A percentile compares a stretch with the other conserved stretches of the same genome.
phyloP scores from a whole-genome alignment of 257 asterid species.

The Penstemon davidsonii region DNA sequence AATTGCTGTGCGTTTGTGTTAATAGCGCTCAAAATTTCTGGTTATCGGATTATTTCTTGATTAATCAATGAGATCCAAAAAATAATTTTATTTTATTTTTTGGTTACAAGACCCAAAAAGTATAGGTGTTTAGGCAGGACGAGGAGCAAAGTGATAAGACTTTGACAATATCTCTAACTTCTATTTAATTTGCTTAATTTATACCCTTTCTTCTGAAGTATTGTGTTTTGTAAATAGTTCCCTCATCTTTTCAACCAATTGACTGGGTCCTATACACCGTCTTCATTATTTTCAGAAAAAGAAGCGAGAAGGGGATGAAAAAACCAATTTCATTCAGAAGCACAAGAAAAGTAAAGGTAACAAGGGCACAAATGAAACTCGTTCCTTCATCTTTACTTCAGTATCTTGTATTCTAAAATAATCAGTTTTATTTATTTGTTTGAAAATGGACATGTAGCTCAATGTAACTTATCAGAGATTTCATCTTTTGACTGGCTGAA shows the following conservation, averaged over 20 bases:
- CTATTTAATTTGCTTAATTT: constrained; percentile 8
- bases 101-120: not conserved
- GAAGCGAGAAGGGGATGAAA: constrained; percentile 68
- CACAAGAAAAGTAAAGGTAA: constrained; percentile 81
- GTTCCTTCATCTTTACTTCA: not conserved
- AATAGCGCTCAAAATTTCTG: not conserved
- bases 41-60: constrained; percentile 3
- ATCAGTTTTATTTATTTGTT: not conserved
- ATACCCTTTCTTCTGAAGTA: not conserved
- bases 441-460: not conserved
- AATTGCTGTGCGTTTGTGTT: not conserved
- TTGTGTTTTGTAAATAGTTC: not conserved
- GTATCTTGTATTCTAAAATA: constrained; percentile 3
- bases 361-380: constrained; percentile 6
- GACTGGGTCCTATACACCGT: constrained; percentile 4
- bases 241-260: constrained; percentile 9
- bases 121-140: not conserved
- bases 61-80: not conserved
- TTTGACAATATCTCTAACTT: not conserved
- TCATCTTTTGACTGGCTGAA: constrained; percentile 27
- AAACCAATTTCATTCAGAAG: constrained; percentile 47
- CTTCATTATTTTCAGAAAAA: constrained; percentile 50
- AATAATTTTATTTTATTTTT: no score
- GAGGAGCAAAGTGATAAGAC: not conserved
- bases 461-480: constrained; percentile 7